phyloP scores from a whole-genome alignment of 2,329 filamentous ascomycete species.

The Coleophoma cylindrospora region DNA sequence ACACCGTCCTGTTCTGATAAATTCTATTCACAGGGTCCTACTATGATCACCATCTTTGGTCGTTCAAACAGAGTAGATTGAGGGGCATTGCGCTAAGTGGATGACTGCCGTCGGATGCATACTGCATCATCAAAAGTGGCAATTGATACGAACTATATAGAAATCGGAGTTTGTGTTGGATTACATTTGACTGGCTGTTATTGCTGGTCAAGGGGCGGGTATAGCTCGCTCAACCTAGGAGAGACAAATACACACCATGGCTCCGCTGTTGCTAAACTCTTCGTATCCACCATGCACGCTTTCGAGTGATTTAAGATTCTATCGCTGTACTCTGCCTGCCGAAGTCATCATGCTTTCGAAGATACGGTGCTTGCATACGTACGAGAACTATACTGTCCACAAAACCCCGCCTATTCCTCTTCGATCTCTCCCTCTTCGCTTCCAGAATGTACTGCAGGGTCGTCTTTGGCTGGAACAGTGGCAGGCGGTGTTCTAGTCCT shows the following conservation, averaged over 20 bases:
- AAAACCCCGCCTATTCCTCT: slow-evolving; percentile 51
- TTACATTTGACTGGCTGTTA: too few species aligned
- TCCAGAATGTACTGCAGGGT: slow-evolving; percentile 54
- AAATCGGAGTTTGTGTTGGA: too few species aligned
- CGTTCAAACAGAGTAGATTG: slow-evolving; percentile 24
- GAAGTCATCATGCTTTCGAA: slow-evolving; percentile 26
- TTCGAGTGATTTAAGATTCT: too few species aligned
- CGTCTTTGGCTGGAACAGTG: slow-evolving; percentile 33
- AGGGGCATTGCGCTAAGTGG: slow-evolving; percentile 59
- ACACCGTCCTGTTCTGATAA: too few species aligned
- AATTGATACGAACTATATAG: too few species aligned
- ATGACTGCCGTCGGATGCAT: slow-evolving; percentile 47
- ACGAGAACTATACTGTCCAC: slow-evolving; percentile 17
- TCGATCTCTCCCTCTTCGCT: slow-evolving; percentile 99
- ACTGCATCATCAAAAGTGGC: neutral
- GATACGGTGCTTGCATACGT: slow-evolving; percentile 26
- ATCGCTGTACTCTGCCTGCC: slow-evolving; percentile 14
- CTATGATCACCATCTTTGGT: slow-evolving; percentile 22
- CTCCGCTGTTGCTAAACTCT: too few species aligned
- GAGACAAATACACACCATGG: slow-evolving; percentile 23
- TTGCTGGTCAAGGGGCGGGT: neutral
- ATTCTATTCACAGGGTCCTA: slow-evolving; percentile 37
- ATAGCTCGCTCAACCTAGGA: slow-evolving; percentile 9
- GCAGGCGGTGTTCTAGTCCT: slow-evolving; percentile 51
- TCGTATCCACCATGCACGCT: too few species aligned